A percentile compares a stretch with the other conserved stretches of the same genome.
phyloP scores from a whole-genome alignment of 2,329 filamentous ascomycete genomes.

The Nemania sp. region DNA sequence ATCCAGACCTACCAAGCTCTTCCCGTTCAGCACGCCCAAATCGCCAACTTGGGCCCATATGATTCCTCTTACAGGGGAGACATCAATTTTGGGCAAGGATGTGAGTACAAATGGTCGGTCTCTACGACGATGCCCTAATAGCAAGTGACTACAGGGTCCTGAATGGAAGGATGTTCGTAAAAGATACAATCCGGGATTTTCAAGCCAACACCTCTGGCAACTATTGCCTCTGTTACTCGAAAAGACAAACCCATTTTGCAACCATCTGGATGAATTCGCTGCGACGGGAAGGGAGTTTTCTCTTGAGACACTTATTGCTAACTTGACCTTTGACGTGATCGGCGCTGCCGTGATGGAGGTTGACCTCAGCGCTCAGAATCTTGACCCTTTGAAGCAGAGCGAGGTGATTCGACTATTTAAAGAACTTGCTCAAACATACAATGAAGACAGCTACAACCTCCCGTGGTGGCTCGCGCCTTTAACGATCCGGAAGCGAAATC shows the following conservation, averaged over 20 bases:
- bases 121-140: slow-evolving; percentile 27
- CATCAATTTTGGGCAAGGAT: slow-evolving; percentile 6
- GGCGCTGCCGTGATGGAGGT: slow-evolving; percentile 6
- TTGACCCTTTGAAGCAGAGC: neutral
- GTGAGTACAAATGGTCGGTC: neutral
- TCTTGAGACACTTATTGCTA: neutral
- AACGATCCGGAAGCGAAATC: neutral
- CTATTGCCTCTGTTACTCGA: slow-evolving; percentile 43
- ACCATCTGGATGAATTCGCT: neutral
- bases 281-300: neutral
- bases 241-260: neutral
- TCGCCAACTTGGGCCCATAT: slow-evolving; percentile 1
- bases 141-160: too few species aligned
- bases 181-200: neutral
- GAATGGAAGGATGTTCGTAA: neutral
- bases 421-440: slow-evolving; percentile 9
- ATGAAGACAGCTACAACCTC: neutral
- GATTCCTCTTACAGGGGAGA: neutral
- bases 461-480: neutral
- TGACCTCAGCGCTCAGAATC: slow-evolving; percentile 17
- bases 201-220: neutral
- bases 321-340: slow-evolving; percentile 8
- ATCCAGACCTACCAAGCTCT: neutral
- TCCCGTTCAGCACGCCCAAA: neutral
- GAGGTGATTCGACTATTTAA: slow-evolving; percentile 7